Evolutionary conservation across 139 green algal genomes (phyloP), one percentile per base, ranked within the genome.

Genomic region (Volvox africanus): DNA sequence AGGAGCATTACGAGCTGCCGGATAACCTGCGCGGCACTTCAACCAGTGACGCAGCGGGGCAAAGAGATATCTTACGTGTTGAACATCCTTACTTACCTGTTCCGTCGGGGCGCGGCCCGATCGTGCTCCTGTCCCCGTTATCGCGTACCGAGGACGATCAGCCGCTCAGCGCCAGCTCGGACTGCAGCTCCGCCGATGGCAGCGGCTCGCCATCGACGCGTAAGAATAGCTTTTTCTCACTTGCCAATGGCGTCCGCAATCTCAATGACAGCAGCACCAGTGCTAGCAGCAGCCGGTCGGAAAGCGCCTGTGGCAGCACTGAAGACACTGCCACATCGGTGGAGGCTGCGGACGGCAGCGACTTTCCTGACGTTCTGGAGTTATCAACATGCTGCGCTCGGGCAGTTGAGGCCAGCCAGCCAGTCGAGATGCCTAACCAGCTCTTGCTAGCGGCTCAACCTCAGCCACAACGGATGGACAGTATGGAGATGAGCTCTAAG

Each of bases 91-190:
- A 24, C 65, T 6, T 16, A 16, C 21, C 65, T 16, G 21, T 2
- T 24, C 65, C 21, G 65, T 30, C 65, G 65, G 65, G 21, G 24
- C 65, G 21, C 65, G 65, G 65, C 36, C 26, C 33, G 35, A 73
- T 21, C 9, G 20, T 30, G 24, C 50, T 26, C 3, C 50, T 12
- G 80, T 16, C 55, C 44, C 61, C 50, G 6, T 55, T 17, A 14
- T 86, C 55, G 5, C 32, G 18, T 19, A 13, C 61, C 80, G 65
- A 24, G 21, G 21, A 28, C 11, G 65, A 28, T 28, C 65, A 30
- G 65, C 65, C 21, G 65, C 65, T 73, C 65, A 86, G 80, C 80
- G 80, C 80, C 50, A 73, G 32, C 55, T 86, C 80, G 1, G 80
- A 86, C 3, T 86, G 80, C 80, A 86, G 80, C 80, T 28, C 28